Evolutionary conservation across 2,329 filamentous ascomycete genomes (phyloP), one percentile per base, ranked within the genome.

Genomic region (Colletotrichum paranaense): DNA sequence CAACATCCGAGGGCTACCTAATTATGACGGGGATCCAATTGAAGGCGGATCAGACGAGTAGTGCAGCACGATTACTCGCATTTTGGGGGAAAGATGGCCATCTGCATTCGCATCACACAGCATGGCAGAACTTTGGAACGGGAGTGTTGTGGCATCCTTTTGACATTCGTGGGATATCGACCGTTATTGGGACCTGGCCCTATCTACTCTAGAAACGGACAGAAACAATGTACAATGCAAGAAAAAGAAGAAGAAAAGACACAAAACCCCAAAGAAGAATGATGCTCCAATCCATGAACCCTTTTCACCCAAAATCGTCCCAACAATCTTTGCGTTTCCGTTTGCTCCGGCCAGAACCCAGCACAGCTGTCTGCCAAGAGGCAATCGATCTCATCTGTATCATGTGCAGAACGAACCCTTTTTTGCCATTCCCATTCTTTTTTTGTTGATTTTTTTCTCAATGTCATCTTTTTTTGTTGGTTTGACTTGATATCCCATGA

Each of bases 21-120:
- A 75, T 24, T 67, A 75, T 12, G 52, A 73, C 9, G 68, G 67
- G 4, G 74, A 75, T 22, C 74, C 73, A 1, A 75, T 75, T 16
- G 74, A 75, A n/a, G 72, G 52, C 6, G 62, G 38, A 8, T 75
- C 62, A 68, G 65, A 74, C 24, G 67, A 58, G 28, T 35, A 26
- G 28, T 22, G 19, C 19, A 16, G 19, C 8, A n/a, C 52, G 3
- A 5, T 26, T 12, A 26, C 32, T 14, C 56, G 53, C 24, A 49
- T 30, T 35, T 64, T 38, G 30, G 32, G 12, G n/a, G 26, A 16
- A n/a, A 26, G 12, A 22, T 24, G 4, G 9, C 11, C 22, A 56
- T 24, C 38, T 69, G 9, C 35, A 53, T 38, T 9, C 14, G 14
- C 22, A 63, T 53, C 46, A 26, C 22, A 63, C 6, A 12, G 35